These are phyloP conservation scores for Boletus coccyginus DNA, from an alignment of 768 basidiomycete genomes.

Conservation along the genomic window DNA sequence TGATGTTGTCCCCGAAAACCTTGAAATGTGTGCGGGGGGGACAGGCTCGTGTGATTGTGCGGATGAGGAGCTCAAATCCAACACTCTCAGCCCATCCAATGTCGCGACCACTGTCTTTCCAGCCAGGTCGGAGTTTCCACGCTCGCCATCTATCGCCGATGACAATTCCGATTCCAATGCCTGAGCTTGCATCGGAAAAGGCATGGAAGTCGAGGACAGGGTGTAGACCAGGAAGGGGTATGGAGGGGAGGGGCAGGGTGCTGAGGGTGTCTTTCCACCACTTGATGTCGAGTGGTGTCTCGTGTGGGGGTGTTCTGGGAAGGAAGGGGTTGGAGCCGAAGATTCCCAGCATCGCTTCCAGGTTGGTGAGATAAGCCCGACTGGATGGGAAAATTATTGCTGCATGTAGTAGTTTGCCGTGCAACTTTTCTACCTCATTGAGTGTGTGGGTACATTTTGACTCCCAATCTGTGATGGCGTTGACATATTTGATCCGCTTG, in stretches of 20 bases:
- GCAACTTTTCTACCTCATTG: neutral
- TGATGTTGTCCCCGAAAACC: too few species aligned
- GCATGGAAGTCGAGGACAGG: neutral
- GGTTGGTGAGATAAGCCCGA: constrained; percentile 9
- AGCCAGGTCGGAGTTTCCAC: constrained; percentile 32
- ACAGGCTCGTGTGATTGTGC: too few species aligned
- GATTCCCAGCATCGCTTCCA: constrained; percentile 34
- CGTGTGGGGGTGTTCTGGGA: constrained; percentile 9
- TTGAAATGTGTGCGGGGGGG: too few species aligned
- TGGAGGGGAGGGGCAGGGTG: neutral
- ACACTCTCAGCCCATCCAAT: constrained; percentile 41
- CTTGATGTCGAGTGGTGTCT: rapidly evolving
- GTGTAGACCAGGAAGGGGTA: rapidly evolving
- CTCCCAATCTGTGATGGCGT: neutral
- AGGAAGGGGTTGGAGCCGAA: constrained; percentile 32
- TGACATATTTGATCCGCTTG: neutral
- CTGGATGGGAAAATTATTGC: constrained; percentile 29
- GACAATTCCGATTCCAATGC: constrained; percentile 27
- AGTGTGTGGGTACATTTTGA: neutral
- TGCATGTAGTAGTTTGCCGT: constrained; percentile 21
- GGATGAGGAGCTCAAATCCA: neutral
- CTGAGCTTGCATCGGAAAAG: constrained; percentile 43
- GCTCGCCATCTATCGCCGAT: constrained; percentile 33
- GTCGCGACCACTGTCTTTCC: constrained; percentile 29
- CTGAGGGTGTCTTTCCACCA: neutral